phyloP scores from a whole-genome alignment of 371 early-diverging fungal species.

The Choanephora cucurbitarum region DNA sequence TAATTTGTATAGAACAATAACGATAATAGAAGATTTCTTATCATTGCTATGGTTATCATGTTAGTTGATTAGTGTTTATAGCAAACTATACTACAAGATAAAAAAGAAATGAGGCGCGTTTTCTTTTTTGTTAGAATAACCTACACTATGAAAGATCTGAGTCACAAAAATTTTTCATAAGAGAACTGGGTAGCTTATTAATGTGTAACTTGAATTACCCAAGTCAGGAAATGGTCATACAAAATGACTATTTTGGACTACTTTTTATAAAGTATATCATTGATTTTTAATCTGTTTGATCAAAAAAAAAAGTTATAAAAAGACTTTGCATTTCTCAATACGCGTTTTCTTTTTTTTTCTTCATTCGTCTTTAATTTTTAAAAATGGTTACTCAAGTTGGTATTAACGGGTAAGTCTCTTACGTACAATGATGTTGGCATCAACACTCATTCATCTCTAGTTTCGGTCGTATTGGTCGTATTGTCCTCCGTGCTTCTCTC shows the following conservation, averaged over 20 bases:
- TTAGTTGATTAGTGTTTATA: too few relatives aligned
- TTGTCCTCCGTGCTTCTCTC: constrained; percentile 93
- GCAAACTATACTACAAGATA: too few relatives aligned
- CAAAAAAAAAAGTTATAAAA: constrained; percentile 25
- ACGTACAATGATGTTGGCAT: too few relatives aligned
- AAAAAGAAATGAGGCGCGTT: too few relatives aligned
- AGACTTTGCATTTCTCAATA: constrained; percentile 1
- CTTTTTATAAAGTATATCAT: not conserved
- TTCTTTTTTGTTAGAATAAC: too few relatives aligned
- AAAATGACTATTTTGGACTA: constrained; percentile 2
- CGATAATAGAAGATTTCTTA: too few relatives aligned
- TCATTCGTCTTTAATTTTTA: constrained; percentile 5
- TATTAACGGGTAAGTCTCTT: constrained; percentile 31
- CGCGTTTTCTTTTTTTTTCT: constrained; percentile 15
- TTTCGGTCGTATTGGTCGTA: constrained; percentile 98
- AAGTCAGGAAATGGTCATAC: constrained; percentile 5
- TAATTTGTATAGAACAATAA: too few relatives aligned
- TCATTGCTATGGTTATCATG: too few relatives aligned
- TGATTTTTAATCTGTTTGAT: constrained; percentile 23
- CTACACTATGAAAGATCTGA: constrained; percentile 14
- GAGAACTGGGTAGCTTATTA: constrained; percentile 3
- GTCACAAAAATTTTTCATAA: constrained; percentile 5
- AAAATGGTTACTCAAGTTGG: constrained; percentile 36
- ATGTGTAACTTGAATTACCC: not conserved
- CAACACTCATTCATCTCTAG: constrained; percentile 41